Conservation (phyloP, 2,329 filamentous ascomycete species). For the Pleoardoris graminearum region DNA sequence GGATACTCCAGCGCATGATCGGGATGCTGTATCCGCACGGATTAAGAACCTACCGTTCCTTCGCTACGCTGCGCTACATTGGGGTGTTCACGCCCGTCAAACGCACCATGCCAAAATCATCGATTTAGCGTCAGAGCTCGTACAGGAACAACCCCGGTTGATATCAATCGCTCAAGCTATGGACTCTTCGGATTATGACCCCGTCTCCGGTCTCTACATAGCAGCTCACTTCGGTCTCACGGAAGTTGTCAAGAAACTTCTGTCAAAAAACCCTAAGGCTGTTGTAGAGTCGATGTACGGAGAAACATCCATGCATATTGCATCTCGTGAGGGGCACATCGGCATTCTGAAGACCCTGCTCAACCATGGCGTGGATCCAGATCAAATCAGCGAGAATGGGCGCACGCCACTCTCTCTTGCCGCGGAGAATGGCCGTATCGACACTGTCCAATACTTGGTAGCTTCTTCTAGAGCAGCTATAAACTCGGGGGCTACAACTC, state of each 20-base stretch:
- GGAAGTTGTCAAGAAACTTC: background rate
- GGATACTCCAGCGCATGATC: background rate
- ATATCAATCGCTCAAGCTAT: background rate
- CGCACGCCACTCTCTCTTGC: constrained; percentile 3
- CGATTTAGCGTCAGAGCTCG: background rate
- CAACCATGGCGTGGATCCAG: background rate
- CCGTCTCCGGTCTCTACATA: background rate
- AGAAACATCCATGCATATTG: constrained; percentile 1
- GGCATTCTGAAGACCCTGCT: background rate
- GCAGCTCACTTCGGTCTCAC: background rate
- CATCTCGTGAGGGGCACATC: background rate
- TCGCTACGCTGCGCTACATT: constrained; percentile 3
- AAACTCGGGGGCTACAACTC: background rate
- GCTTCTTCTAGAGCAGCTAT: background rate
- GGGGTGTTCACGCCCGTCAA: background rate
- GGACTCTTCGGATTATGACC: background rate
- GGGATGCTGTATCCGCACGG: background rate
- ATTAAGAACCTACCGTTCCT: background rate
- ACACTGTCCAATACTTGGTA: background rate
- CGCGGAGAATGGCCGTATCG: constrained; percentile 1
- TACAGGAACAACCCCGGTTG: background rate
- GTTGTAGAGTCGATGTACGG: background rate
- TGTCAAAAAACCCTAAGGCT: background rate
- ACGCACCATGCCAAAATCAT: background rate
- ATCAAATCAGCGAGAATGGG: background rate